Conservation (phyloP, 768 basidiomycete genomes). For the Boletellus sp. region DNA sequence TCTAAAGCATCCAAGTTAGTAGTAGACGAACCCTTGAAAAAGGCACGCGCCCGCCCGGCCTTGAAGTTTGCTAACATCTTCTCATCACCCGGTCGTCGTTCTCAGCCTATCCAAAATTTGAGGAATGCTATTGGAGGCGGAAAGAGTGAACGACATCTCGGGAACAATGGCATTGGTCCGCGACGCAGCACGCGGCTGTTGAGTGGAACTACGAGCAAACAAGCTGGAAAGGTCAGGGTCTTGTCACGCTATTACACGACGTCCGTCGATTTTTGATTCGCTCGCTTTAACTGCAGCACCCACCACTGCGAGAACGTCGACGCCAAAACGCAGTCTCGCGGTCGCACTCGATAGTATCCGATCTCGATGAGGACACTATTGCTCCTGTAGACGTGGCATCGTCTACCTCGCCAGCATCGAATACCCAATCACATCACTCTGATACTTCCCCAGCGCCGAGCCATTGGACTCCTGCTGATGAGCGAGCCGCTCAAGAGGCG, state of each 20-base stretch:
- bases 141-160: constrained; percentile 48
- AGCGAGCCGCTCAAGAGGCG: constrained; percentile 67
- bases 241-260: not conserved
- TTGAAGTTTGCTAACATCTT: constrained; percentile 83
- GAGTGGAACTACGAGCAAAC: constrained; percentile 54
- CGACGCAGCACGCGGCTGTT: constrained; percentile 74
- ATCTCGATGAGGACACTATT: constrained; percentile 62
- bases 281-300: constrained; percentile 28
- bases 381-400: constrained; percentile 47
- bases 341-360: constrained; percentile 65
- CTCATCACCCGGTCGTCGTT: constrained; percentile 81
- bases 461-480: constrained; percentile 61
- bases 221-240: constrained; percentile 50
- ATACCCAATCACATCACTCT: constrained; percentile 56
- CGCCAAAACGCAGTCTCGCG: constrained; percentile 51
- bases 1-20: constrained; percentile 58
- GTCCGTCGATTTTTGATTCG: constrained; percentile 5
- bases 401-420: constrained; percentile 60
- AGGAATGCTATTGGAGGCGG: constrained; percentile 49
- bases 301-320: constrained; percentile 52
- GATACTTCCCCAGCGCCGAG: constrained; percentile 63
- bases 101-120: constrained; percentile 67
- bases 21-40: constrained; percentile 74
- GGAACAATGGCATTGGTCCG: constrained; percentile 44
- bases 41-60: constrained; percentile 89